phyloP scores from a whole-genome alignment of 225 moss, liverwort and hornwort species.

The Neckera pumila region DNA sequence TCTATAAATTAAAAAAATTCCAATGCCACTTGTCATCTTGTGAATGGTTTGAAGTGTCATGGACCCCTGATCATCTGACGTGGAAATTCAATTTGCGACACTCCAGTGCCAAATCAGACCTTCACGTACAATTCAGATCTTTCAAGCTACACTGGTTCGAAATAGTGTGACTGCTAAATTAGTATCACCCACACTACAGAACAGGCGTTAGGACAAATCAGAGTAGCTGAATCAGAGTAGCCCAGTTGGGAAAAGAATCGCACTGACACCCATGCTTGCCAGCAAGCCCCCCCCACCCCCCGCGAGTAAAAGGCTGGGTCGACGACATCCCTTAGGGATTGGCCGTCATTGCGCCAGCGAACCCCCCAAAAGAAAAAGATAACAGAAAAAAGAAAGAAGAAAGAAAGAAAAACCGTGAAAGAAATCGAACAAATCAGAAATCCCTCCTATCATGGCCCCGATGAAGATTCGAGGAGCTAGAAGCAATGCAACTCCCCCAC shows the following conservation, averaged over 20 bases:
- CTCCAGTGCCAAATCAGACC: too few relatives aligned
- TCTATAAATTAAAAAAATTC: too few relatives aligned
- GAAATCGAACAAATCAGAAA: neutral
- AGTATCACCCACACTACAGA: neutral
- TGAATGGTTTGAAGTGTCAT: too few relatives aligned
- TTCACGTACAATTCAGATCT: too few relatives aligned
- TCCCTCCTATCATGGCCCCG: neutral
- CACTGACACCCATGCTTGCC: neutral
- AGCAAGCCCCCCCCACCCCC: too few relatives aligned
- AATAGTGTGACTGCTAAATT: neutral
- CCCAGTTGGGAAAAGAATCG: too few relatives aligned
- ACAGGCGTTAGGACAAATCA: neutral
- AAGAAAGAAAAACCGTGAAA: too few relatives aligned
- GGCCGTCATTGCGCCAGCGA: neutral
- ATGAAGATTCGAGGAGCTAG: neutral
- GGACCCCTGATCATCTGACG: too few relatives aligned
- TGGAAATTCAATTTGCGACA: too few relatives aligned
- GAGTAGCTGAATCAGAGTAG: neutral
- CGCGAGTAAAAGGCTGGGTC: neutral
- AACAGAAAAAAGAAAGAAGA: too few relatives aligned
- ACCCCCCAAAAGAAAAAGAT: neutral
- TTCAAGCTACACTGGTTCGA: neutral
- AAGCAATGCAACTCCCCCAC: neutral
- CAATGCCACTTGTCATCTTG: too few relatives aligned
- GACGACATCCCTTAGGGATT: neutral